Base-by-base conservation (phyloP, 257 asterid genomes). In the Primulina tabacum region DNA sequence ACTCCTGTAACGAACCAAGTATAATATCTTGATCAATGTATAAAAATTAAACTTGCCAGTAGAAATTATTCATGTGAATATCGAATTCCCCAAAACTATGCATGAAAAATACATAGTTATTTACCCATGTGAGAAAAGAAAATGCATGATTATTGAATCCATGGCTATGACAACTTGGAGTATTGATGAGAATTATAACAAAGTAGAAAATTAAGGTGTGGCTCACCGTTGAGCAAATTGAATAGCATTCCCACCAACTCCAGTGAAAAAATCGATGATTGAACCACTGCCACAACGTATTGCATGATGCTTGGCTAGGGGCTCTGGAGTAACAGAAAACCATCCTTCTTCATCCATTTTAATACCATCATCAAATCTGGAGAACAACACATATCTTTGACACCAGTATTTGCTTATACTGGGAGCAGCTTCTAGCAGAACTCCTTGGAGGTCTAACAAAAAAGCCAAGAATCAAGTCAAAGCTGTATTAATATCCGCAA, bases 261-360 rank as follows among this genome's bases (percentile, higher is more conserved):
- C 99, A 61, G 97, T 79, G 85, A 94, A 94, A 53, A 88, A 81
- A 75, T 94, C 99, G 57, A 91, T 84, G 26, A 84, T 72, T 62
- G 81, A 55, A 61, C 97, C 95, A 67, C 65, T 61, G 35, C 91
- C 95, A 76, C 99, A 94, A 71, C 97, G 97, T 8, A 37, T 53
- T 5, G 99, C 97, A 71, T 94, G 99, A 80, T 91, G 97, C 81
- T 84, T 86, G 74, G 97, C 95, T 69, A 94, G 40, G 67, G 76
- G 60, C 81, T 94, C 99, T 0, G 99, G 97, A 2, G 99, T 94
- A 34, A 89, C 99, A 40, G 97, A 90, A 77, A 88, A 94, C 99
- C 97, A 94, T 72, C 99, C 99, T 84, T 94, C 99, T 82, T 80
- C 87, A 32, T 94, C 99, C 97, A 94, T 94, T 82, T 78, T 83